Base-by-base conservation (phyloP, 2,329 filamentous ascomycete genomes). In the Hypocrella siamensis region DNA sequence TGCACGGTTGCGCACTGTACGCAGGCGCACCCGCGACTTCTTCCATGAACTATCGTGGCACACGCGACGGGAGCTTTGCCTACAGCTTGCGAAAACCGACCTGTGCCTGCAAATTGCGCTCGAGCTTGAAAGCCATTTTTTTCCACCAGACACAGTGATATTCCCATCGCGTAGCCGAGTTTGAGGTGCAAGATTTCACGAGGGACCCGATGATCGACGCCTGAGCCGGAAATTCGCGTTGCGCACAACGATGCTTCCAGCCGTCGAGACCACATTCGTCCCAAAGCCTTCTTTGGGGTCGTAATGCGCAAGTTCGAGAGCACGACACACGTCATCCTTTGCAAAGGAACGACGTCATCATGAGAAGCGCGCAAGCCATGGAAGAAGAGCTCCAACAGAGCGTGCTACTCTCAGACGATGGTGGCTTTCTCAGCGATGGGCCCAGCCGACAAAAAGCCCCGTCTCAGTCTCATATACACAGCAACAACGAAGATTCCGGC, bases 361-460 rank as follows among this genome's bases (percentile, higher is more conserved):
- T 69, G 63, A 51, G 60, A 32, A 67, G 60, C 42, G 58, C 62
- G 34, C 66, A 68, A 43, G 54, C 62, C 31, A 70, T 67, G 53
- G 61, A 71, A 46, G 67, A 73, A 36, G 64, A 71, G 47, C 56
- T 70, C 35, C 68, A 70, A 43, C 64, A 68, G 42, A 70, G 65
- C 46, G 62, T 61, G 27, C 53, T 65, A 40, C 54, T 63, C 34
- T 67, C 65, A 5, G 64, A 67, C 35, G 62, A 61, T 34, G 58
- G 56, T 30, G 59, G 61, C 22, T 61, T 60, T 33, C 54, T 51
- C 31, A 50, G 42, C 11, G 40, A 40, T n/a, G 44, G 56, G 17
- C 46, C 46, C 21, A 48, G 15, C 30, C 19, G 18, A 7, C 27
- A 37, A 24, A 18, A n/a, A 21, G 12, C 28, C 8, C 22, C 25